Base-by-base conservation (phyloP, 2,329 filamentous ascomycete species). In the Fonsecaea monophora region DNA sequence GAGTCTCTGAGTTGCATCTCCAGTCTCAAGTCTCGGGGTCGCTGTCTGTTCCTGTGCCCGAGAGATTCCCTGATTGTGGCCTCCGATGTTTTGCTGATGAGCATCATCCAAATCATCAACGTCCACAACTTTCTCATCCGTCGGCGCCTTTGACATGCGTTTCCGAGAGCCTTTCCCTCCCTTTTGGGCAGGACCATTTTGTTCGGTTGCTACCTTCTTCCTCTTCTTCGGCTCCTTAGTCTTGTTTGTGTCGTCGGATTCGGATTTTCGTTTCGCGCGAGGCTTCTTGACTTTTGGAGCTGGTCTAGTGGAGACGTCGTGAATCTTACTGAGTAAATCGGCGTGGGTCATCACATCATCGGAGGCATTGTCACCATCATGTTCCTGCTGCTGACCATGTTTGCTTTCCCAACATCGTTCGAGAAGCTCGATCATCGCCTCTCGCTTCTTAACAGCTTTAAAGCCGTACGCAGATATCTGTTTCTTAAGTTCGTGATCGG, bases 331-430 rank as follows among this genome's bases (percentile, higher is more conserved):
- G 1, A 74, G 59, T 54, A 74, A 69, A 53, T 74, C 70, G 18
- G 64, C 68, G 48, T 71, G 67, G n/a, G 61, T 70, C 60, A 62
- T 53, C 25, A 50, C 42, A 34, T 63, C 59, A 6, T 15, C 35
- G 25, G 60, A 13, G 18, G 21, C 32, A 53, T 67, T 21, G 55
- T 73, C n/a, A 60, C 62, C 58, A 68, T 69, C 13, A 45, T 66
- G 59, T 9, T 25, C 21, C 8, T 60, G 59, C 38, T 62, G 30
- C 30, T 53, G 12, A 50, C 69, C 68, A 60, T 83, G 78, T 74
- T 87, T 87, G 65, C 86, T 87, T 70, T 85, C 78, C 90, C 90
- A 93, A 75, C 91, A 93, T 73, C 88, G 85, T 60, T 90, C 81
- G 12, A 94, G 79, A 10, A 92, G 77, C 1, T 86, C 81, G 67